Evolutionary conservation across 2,329 filamentous ascomycete species (phyloP), one percentile per base, ranked within the genome.

Genomic region (Cladorrhinum sp.): DNA sequence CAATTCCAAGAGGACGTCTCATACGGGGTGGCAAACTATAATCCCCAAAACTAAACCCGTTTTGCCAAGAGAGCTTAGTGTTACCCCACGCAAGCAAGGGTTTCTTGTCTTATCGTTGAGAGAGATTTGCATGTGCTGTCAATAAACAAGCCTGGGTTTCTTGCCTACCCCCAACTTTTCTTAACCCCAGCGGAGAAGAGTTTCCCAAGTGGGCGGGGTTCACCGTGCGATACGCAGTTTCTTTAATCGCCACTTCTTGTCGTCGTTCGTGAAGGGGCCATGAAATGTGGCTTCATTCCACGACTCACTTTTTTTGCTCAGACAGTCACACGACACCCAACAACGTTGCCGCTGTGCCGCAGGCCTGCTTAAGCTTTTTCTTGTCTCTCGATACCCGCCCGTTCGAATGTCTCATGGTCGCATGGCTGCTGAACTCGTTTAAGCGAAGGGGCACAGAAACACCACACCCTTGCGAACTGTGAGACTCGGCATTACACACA

Each of bases 141-240:
- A 20, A 45, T 18, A 45, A 45, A 45, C 18, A 7, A 45, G n/a
- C n/a, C n/a, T n/a, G n/a, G 41, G 36, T 5, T 41, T n/a, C 36
- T 13, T 41, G 16, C 41, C 25, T 25, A 9, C 8, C 23, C 23
- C 49, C 49, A 25, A 16, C 23, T 50, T 27, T 50, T 50, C 22
- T 50, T 25, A 2, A 7, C 24, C 53, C 22, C 38, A 23, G 53
- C 53, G 36, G 53, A 41, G 22, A 56, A n/a, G 25, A 49, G 24
- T 49, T 45, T 18, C 52, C 53, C 53, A 49, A 56, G 53, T 49
- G 53, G 36, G 53, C 38, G 25, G 29, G 36, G 23, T 56, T 45
- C 18, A 45, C 41, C 41, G 41, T 2, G 5, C 10, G 4, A 10
- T 45, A 13, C 41, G 5, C 4, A 45, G 4, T 22, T 4, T 18